These are phyloP conservation scores for Nitzschia putrida DNA, from an alignment of 108 stramenopile species.

Conservation along the genomic window DNA sequence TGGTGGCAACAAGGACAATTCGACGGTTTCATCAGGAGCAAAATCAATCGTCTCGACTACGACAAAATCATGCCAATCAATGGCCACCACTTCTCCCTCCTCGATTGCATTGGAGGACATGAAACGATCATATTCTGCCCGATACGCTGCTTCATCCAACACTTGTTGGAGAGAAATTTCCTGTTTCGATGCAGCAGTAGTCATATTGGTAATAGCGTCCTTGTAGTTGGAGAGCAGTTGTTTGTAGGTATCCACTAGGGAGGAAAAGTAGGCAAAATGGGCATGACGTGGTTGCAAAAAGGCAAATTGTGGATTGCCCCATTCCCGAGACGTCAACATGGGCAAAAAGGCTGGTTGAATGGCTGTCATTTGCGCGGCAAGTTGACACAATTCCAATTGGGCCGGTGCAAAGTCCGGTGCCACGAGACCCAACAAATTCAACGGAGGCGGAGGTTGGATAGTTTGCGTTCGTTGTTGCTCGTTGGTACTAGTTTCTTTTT, in stretches of 20 bases:
- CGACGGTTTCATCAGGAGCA: constrained; percentile 79
- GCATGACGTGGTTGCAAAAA: constrained; percentile 93
- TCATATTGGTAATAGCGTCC: constrained; percentile 48
- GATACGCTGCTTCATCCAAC: constrained; percentile 67
- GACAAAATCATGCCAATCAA: constrained; percentile 99
- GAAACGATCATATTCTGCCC: constrained; percentile 85
- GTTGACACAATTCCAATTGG: constrained; percentile 89
- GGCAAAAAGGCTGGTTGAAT: constrained; percentile 80
- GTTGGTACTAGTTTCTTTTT: constrained; percentile 15
- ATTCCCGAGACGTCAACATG: constrained; percentile 77
- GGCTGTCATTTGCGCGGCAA: constrained; percentile 96
- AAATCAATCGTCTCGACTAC: constrained; percentile 99
- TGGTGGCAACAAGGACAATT: constrained; percentile 59
- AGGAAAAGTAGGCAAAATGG: constrained; percentile 94
- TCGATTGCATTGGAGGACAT: constrained; percentile 59
- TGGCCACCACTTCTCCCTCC: constrained; percentile 53
- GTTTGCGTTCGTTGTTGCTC: background rate
- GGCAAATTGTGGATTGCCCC: constrained; percentile 86
- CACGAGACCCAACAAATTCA: constrained; percentile 75
- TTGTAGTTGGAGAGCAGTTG: constrained; percentile 4
- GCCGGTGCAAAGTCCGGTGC: constrained; percentile 78
- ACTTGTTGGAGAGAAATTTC: constrained; percentile 28
- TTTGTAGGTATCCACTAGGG: constrained; percentile 93
- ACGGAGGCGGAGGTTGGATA: constrained; percentile 58
- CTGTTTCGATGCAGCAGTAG: background rate